Conservation (phyloP, 2,329 filamentous ascomycete genomes). For the Rosellinia necatrix region DNA sequence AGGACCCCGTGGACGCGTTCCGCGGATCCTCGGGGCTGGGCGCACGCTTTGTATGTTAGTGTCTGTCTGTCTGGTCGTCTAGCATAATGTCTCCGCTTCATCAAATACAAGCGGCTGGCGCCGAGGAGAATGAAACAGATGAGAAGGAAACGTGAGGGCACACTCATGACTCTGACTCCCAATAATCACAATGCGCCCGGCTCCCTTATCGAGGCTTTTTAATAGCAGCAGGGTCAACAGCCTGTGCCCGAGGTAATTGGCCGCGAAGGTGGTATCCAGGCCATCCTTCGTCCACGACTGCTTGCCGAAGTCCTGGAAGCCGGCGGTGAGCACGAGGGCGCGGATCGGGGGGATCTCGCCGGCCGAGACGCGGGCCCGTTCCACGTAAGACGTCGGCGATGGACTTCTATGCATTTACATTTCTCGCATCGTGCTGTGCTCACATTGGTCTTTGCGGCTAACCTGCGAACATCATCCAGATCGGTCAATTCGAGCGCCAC, state of each 20-base stretch:
- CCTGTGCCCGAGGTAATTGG: constrained; percentile 38
- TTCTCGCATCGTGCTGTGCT: background rate
- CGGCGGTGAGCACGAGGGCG: constrained; percentile 46
- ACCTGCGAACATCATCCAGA: constrained; percentile 17
- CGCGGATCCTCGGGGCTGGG: constrained; percentile 13
- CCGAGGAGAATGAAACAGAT: background rate
- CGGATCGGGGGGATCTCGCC: constrained; percentile 45
- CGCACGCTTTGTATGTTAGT: background rate
- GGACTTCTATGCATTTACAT: background rate
- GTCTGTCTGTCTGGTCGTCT: background rate
- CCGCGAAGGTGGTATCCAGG: constrained; percentile 31
- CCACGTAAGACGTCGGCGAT: background rate
- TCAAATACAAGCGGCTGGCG: background rate
- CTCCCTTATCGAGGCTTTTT: constrained; percentile 31
- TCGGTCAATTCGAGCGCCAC: constrained; percentile 20
- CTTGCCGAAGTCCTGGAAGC: constrained; percentile 32
- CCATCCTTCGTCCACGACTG: constrained; percentile 31
- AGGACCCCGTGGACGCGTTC: constrained; percentile 10
- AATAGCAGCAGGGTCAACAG: constrained; percentile 33
- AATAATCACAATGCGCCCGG: constrained; percentile 29
- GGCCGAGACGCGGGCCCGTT: background rate
- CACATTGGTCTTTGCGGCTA: constrained; percentile 20
- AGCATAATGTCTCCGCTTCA: background rate
- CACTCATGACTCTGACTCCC: constrained; percentile 41
- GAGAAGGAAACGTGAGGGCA: constrained; percentile 11